Percentiles rank a stretch among this genome's conserved stretches.
Evolutionary conservation across 192 early-diverging fungal species (phyloP).

Genomic region (Backusella tarrabulga): DNA sequence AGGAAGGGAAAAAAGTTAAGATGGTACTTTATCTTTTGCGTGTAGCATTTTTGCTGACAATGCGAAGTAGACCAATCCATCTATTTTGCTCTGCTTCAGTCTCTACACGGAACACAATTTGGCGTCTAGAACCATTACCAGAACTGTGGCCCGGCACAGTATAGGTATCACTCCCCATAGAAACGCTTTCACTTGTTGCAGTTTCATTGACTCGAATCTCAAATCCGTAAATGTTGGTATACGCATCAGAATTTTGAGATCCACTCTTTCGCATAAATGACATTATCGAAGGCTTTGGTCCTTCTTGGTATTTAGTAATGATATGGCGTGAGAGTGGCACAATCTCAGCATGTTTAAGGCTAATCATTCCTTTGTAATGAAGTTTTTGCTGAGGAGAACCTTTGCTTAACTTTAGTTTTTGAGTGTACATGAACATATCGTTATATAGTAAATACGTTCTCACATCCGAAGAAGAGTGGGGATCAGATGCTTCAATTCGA

Average conservation of each 20-base stretch:
- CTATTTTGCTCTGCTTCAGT: not conserved
- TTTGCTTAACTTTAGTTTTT: not conserved
- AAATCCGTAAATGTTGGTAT: not conserved
- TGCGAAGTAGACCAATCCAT: not conserved
- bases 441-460: not conserved
- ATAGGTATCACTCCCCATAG: not conserved
- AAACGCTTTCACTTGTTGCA: not conserved
- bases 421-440: constrained; percentile 1
- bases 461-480: not conserved
- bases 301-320: not conserved
- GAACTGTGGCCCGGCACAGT: not conserved
- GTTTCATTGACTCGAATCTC: not conserved
- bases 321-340: not conserved
- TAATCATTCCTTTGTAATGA: not conserved
- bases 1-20: not conserved
- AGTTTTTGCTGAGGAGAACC: not conserved
- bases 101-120: not conserved
- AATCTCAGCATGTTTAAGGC: constrained; percentile 6
- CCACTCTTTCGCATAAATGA: not conserved
- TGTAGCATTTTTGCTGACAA: too few species aligned
- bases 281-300: not conserved
- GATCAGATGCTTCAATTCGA: not conserved
- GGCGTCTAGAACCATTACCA: not conserved
- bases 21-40: not conserved
- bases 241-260: not conserved